Evolutionary conservation across 169 alveolate genomes (phyloP).

Genomic region (Eimeria necatrix): DNA sequence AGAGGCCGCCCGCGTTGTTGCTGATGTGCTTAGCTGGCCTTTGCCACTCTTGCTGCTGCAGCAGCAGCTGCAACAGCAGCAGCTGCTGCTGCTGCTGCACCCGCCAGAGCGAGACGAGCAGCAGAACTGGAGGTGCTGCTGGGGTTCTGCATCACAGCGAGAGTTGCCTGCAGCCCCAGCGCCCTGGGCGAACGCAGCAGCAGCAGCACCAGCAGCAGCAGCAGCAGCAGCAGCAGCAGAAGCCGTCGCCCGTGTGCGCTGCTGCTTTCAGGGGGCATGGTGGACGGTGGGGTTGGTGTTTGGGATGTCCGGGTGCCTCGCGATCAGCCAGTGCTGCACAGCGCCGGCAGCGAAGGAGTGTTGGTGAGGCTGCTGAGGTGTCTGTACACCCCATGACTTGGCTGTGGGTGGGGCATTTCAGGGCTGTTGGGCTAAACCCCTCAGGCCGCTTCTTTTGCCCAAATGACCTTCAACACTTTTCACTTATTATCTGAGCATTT

Average conservation of each 20-base stretch:
- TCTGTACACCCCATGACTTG: neutral
- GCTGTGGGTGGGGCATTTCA: too few relatives aligned
- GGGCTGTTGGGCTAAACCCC: too few relatives aligned
- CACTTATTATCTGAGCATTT: too few relatives aligned
- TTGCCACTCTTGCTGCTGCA: neutral
- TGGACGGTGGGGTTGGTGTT: slow-evolving; percentile 92
- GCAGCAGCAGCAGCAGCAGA: too few relatives aligned
- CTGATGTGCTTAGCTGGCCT: too few relatives aligned
- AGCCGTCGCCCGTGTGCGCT: neutral
- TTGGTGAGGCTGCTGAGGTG: slow-evolving; percentile 55
- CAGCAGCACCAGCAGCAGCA: neutral
- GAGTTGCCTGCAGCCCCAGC: too few relatives aligned
- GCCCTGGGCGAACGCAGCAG: neutral
- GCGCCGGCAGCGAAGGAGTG: slow-evolving; percentile 72
- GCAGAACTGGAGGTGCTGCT: too few relatives aligned
- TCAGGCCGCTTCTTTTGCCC: too few relatives aligned
- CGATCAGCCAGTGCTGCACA: slow-evolving; percentile 87
- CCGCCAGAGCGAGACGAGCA: neutral
- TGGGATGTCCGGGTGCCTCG: slow-evolving; percentile 90
- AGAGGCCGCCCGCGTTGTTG: too few relatives aligned
- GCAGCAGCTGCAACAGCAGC: neutral
- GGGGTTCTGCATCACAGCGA: too few relatives aligned
- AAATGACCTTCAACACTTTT: too few relatives aligned
- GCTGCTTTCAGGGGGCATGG: slow-evolving; percentile 84
- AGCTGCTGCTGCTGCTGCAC: neutral